These are phyloP conservation scores for Neonectria sp. DNA, from an alignment of 2,329 filamentous ascomycete species.

Conservation along the genomic window DNA sequence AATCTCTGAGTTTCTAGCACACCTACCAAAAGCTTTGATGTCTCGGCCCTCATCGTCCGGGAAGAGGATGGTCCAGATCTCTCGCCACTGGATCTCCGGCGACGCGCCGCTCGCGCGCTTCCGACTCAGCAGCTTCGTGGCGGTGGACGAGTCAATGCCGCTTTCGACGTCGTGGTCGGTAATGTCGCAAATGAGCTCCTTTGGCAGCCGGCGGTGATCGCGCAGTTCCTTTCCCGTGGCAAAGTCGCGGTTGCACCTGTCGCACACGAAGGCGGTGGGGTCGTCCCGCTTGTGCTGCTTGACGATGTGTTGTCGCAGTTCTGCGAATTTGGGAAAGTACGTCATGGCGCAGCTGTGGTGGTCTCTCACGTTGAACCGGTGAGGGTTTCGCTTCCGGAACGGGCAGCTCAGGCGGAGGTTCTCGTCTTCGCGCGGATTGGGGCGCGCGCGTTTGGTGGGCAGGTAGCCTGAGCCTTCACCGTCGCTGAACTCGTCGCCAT, in stretches of 20 bases:
- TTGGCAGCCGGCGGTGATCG: conserved; percentile 57
- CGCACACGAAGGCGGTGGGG: conserved; percentile 58
- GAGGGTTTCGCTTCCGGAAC: conserved; percentile 61
- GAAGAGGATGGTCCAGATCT: conserved; percentile 60
- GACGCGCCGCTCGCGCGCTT: conserved; percentile 57
- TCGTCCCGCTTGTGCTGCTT: conserved; percentile 61
- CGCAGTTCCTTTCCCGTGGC: conserved; percentile 55
- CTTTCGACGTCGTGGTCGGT: conserved; percentile 58
- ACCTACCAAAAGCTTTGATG: conserved; percentile 51
- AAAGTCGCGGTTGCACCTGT: conserved; percentile 59
- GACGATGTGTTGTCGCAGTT: conserved; percentile 60
- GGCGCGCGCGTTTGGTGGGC: conserved; percentile 50
- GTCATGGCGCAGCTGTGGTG: conserved; percentile 62
- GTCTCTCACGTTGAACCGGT: conserved; percentile 62
- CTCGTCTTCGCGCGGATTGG: conserved; percentile 54
- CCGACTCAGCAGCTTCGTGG: conserved; percentile 57
- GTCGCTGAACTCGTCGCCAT: conserved; percentile 54
- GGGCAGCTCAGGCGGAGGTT: conserved; percentile 60
- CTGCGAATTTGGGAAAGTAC: conserved; percentile 59
- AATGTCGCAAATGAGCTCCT: conserved; percentile 60
- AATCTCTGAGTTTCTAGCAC: accelerated
- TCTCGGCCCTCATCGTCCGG: conserved; percentile 56
- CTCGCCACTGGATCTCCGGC: conserved; percentile 57
- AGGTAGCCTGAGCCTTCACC: conserved; percentile 51
- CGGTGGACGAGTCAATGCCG: conserved; percentile 58